Conservation (phyloP, 1,139 yeast genomes). For the Chernovozyma aurita region DNA sequence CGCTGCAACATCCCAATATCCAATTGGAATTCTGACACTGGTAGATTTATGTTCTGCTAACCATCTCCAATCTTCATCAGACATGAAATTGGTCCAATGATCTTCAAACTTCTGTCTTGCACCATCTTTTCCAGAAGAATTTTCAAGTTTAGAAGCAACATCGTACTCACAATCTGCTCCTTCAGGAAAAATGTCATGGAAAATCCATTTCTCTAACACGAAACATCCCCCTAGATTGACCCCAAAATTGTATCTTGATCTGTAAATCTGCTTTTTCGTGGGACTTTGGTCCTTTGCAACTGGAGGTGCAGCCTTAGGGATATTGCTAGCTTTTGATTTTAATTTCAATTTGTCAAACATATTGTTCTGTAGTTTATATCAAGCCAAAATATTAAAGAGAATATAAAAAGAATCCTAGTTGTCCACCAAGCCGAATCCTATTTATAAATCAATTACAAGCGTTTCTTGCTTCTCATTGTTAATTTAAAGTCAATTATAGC, state of each 20-base stretch:
- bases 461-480: too few species aligned
- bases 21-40: conserved; percentile 79
- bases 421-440: too few species aligned
- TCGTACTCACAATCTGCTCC: conserved; percentile 65
- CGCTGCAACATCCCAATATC: conserved; percentile 83
- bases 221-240: conserved; percentile 86
- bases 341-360: conserved; percentile 42
- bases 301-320: conserved; percentile 26
- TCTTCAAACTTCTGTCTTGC: conserved; percentile 54
- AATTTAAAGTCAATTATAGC: too few species aligned
- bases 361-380: too few species aligned
- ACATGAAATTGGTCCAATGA: conserved; percentile 68
- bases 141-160: conserved; percentile 51
- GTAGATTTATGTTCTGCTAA: conserved; percentile 62
- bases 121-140: conserved; percentile 47
- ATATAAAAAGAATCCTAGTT: too few species aligned
- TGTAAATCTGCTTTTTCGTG: conserved; percentile 51
- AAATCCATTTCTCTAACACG: conserved; percentile 75
- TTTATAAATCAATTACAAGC: too few species aligned
- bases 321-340: conserved; percentile 30
- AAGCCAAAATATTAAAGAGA: too few species aligned
- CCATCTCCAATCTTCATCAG: conserved; percentile 79
- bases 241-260: conserved; percentile 69
- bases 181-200: conserved; percentile 50
- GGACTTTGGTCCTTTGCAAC: conserved; percentile 34